Evolutionary conservation across 2,329 filamentous ascomycete genomes (phyloP).

Genomic region (Calonectria montana): DNA sequence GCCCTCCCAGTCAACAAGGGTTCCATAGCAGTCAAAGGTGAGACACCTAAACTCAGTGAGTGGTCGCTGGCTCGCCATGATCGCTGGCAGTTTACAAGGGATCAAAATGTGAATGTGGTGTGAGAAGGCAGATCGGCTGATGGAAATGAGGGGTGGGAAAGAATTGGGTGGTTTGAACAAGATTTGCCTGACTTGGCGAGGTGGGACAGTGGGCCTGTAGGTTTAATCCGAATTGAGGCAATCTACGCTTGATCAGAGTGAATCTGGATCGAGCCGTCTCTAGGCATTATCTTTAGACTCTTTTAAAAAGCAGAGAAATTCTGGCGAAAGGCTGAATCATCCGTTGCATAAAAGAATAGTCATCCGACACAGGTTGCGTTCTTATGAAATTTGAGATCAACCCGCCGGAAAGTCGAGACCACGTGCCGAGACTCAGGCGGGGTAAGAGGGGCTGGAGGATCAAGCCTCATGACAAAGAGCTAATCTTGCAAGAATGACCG

Average conservation of each 20-base stretch:
- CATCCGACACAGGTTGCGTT: not conserved
- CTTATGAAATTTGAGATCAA: not conserved
- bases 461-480: not conserved
- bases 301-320: not conserved
- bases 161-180: not conserved
- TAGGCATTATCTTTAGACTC: not conserved
- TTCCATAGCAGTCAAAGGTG: slow-evolving; percentile 83
- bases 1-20: slow-evolving; percentile 79
- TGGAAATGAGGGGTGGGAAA: not conserved
- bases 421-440: not conserved
- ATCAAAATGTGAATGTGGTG: not conserved
- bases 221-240: not conserved
- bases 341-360: not conserved
- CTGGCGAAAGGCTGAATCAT: too few species aligned
- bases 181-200: not conserved
- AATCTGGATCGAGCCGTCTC: not conserved
- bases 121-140: not conserved
- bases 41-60: slow-evolving; percentile 48
- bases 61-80: slow-evolving; percentile 5
- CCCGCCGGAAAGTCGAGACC: not conserved
- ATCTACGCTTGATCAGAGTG: not conserved
- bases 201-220: not conserved
- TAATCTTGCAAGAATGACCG: not conserved
- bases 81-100: not conserved
- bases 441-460: not conserved